These are phyloP conservation scores for Basipetospora chlamydospora DNA, from an alignment of 2,329 filamentous ascomycete genomes.

Conservation along the genomic window DNA sequence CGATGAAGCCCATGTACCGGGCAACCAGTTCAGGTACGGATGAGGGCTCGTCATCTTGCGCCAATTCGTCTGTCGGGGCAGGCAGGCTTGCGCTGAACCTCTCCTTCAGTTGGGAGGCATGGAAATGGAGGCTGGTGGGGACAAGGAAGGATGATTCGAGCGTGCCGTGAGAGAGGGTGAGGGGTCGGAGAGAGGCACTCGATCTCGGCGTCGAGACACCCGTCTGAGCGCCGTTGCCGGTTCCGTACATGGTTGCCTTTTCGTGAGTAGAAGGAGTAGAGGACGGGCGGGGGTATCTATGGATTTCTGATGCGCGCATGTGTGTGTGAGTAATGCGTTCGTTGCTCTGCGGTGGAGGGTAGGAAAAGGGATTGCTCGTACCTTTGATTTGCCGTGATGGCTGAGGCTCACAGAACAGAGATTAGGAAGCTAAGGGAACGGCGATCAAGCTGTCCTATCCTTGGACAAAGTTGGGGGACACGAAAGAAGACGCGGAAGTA, in stretches of 20 bases:
- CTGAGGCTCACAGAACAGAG: no score
- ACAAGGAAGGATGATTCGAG: slow-evolving; percentile 95
- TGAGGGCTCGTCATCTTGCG: slow-evolving; percentile 97
- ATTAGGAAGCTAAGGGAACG: no score
- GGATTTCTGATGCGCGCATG: slow-evolving; percentile 12
- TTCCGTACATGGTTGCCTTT: slow-evolving; percentile 75
- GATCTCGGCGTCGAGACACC: slow-evolving; percentile 94
- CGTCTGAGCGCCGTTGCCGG: slow-evolving; percentile 73
- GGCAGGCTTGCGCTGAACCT: slow-evolving; percentile 76
- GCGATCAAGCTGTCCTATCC: no score
- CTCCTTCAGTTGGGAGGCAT: slow-evolving; percentile 87
- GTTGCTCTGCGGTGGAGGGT: no score
- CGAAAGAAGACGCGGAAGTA: no score
- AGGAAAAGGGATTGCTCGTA: no score
- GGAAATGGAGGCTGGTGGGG: slow-evolving; percentile 89
- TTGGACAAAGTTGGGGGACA: no score
- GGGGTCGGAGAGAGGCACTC: slow-evolving; percentile 77
- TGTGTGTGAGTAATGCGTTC: no score
- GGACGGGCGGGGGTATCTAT: slow-evolving; percentile 28
- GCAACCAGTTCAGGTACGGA: slow-evolving; percentile 86
- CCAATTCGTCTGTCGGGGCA: slow-evolving; percentile 86
- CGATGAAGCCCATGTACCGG: slow-evolving; percentile 82
- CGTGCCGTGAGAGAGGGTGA: slow-evolving; percentile 81
- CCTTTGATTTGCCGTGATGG: no score
- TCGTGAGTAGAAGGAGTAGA: no score